Base-by-base conservation (phyloP, 2,329 filamentous ascomycete genomes). In the Neofusicoccum cordaticola region DNA sequence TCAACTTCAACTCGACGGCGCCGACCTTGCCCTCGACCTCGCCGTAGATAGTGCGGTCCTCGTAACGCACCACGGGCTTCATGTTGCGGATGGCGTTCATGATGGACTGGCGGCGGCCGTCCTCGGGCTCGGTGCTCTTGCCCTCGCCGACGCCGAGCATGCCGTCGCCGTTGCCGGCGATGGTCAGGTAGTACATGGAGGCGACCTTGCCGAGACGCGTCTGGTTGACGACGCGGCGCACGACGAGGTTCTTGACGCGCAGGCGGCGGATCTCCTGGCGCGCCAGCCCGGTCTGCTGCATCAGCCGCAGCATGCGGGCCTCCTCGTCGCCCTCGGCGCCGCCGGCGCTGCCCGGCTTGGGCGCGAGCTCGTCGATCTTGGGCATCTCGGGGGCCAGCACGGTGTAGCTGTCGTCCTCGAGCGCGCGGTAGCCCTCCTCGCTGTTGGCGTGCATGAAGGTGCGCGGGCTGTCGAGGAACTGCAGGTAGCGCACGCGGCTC, bases 181-280 rank as follows among this genome's bases (percentile, higher is more conserved):
- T 88, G 45, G 88, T 88, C 67, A 98, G 80, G 71, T 87, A 84
- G 72, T 94, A 96, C 45, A 84, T 72, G 77, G 89, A 91, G 70
- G 85, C 84, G 66, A 99, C 89, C 84, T 98, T 99, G 75, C 95
- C 95, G 79, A 99, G 87, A 82, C 94, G 91, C 22, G 95, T 98
- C 84, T 98, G 94, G 80, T 99, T 98, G 69, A 86, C 83, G 66
- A 99, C 95, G 45, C 80, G 79, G 73, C 94, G 91, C 4, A 75
- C 74, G 52, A 96, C 90, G 52, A 99, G 80, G 53, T 85, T 83
- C 84, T 96, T 97, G 68, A 86, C 80, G 65, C 85, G 82, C 66
- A 96, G 78, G 2, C 69, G 71, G 27, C 72, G 71, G 60, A 90
- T 80, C 66, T 84, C 73, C 1, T 77, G 67, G 64, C 77, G 74